phyloP scores from a whole-genome alignment of 73 alveolate genomes.

The Stentor coeruleus region DNA sequence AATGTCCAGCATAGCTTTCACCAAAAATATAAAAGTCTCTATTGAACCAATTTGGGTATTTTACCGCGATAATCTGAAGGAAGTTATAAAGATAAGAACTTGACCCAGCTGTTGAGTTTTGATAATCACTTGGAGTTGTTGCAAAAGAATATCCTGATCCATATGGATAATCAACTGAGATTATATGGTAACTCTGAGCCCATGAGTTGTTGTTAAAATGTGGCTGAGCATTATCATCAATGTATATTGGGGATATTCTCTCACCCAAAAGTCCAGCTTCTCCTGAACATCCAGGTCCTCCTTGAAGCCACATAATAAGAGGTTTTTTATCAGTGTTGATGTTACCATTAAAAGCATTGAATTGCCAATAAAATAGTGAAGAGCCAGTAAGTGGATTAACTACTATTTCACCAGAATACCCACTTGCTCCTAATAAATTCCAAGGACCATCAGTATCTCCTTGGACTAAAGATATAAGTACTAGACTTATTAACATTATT shows the following conservation, averaged over 20 bases:
- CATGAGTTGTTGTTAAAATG: not conserved
- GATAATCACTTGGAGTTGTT: not conserved
- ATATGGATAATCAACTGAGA: slow-evolving; percentile 50
- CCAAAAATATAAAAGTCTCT: slow-evolving; percentile 73
- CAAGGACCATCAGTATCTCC: not conserved
- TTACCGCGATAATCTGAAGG: slow-evolving; percentile 43
- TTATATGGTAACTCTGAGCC: slow-evolving; percentile 38
- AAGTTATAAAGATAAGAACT: slow-evolving; percentile 2
- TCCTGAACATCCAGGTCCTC: slow-evolving; percentile 90
- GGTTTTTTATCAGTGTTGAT: not conserved
- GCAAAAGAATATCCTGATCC: slow-evolving; percentile 52
- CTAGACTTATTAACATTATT: too few relatives aligned
- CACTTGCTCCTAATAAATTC: not conserved
- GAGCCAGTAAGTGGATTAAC: slow-evolving; percentile 2
- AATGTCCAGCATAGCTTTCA: slow-evolving; percentile 86
- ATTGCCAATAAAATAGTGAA: slow-evolving; percentile 20
- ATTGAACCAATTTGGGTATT: slow-evolving; percentile 54
- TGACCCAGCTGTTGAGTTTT: not conserved
- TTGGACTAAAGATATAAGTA: too few relatives aligned
- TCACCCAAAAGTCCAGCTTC: slow-evolving; percentile 61
- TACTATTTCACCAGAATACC: not conserved
- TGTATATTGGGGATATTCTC: slow-evolving; percentile 61
- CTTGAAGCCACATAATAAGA: slow-evolving; percentile 65
- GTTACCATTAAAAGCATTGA: not conserved
- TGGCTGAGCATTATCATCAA: not conserved